Percentiles rank a stretch among this genome's conserved stretches.
Conservation (phyloP, 164 flowering plant genomes). For the Kingdonia uniflora region DNA sequence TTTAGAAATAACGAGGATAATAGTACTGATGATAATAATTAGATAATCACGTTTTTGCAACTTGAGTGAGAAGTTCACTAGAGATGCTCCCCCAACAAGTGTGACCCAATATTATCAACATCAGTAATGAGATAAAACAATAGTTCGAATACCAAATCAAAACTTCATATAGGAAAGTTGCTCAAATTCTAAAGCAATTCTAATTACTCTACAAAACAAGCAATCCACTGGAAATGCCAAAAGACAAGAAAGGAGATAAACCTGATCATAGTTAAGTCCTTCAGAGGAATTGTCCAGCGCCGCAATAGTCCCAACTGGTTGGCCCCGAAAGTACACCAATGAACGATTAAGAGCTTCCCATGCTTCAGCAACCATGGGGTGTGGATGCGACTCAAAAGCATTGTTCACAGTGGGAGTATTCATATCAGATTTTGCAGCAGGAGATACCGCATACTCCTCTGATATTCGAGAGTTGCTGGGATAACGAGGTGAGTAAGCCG, state of each 20-base stretch:
- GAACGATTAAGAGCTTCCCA: constrained; percentile 65
- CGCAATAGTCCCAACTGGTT: constrained; percentile 80
- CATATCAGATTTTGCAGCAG: constrained; percentile 25
- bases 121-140: too few species aligned
- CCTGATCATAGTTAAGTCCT: constrained; percentile 79
- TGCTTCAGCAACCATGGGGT: constrained; percentile 57
- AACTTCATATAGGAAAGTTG: neutral
- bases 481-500: too few species aligned
- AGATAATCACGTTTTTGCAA: too few species aligned
- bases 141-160: neutral
- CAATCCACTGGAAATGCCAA: neutral
- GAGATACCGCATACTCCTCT: constrained; percentile 13
- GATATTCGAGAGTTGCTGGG: too few species aligned
- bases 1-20: too few species aligned
- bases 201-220: neutral
- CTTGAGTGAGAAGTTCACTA: too few species aligned
- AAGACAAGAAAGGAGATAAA: constrained; percentile 7
- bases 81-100: neutral
- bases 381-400: constrained; percentile 38
- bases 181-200: neutral
- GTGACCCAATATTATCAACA: too few species aligned
- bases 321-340: constrained; percentile 58
- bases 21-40: too few species aligned
- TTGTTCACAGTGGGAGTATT: constrained; percentile 38
- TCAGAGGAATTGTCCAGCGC: constrained; percentile 56